phyloP scores from a whole-genome alignment of 106 monocot species.

The Dactylorhiza incarnata region DNA sequence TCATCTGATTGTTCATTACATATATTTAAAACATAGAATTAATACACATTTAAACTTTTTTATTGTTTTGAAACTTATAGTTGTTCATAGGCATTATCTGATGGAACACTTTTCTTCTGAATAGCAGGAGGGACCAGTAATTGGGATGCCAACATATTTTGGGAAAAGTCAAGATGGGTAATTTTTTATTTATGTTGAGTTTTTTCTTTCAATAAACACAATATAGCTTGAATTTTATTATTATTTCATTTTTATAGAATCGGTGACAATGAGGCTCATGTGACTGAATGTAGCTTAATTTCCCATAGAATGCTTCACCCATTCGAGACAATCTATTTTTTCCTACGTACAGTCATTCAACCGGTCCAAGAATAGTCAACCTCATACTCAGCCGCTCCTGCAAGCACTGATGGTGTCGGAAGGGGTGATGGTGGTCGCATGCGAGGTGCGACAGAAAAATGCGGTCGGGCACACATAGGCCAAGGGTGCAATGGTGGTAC shows the following conservation, averaged over 20 bases:
- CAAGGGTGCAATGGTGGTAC: no score
- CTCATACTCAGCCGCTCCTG: no score
- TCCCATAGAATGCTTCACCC: no score
- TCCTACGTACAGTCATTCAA: no score
- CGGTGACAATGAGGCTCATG: no score
- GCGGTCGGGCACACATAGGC: no score
- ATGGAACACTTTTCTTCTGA: neutral
- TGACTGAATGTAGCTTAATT: no score
- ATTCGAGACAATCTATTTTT: no score
- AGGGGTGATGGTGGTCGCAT: no score
- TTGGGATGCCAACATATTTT: conserved; percentile 77
- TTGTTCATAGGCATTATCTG: neutral
- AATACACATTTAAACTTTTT: neutral
- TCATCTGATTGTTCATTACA: neutral
- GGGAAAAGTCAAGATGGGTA: conserved; percentile 66
- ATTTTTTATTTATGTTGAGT: neutral
- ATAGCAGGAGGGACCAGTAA: conserved; percentile 84
- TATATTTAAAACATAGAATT: conserved; percentile 3
- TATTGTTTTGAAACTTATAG: neutral
- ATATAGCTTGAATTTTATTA: neutral
- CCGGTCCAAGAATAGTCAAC: no score
- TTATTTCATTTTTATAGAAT: neutral
- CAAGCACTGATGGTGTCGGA: no score
- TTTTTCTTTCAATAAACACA: neutral
- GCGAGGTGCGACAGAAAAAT: no score